phyloP scores from a whole-genome alignment of 2,329 filamentous ascomycete species.

The Colletotrichum aenigma region DNA sequence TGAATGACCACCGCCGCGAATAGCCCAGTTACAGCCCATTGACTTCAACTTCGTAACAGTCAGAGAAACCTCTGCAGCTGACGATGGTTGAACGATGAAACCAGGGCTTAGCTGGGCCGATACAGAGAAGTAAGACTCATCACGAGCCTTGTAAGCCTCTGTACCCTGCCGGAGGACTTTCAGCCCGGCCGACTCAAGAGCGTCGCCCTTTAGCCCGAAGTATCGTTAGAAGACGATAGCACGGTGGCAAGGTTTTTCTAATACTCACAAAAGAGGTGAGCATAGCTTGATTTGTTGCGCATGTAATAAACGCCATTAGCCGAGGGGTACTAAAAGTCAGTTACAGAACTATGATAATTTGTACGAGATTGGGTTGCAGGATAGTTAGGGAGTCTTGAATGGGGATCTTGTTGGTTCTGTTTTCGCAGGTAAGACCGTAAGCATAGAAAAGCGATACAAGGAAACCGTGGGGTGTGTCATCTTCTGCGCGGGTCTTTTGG shows the following conservation, averaged over 20 bases:
- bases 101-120: not conserved
- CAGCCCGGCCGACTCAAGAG: not conserved
- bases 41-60: slow-evolving; percentile 26
- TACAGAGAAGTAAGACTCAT: not conserved
- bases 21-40: slow-evolving; percentile 32
- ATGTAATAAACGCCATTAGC: not conserved
- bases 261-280: not conserved
- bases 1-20: slow-evolving; percentile 37
- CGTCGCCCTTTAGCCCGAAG: no score
- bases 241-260: rapidly evolving
- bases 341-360: not conserved
- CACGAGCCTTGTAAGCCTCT: not conserved
- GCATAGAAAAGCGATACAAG: no score
- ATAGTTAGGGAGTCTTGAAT: no score
- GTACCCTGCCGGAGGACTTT: not conserved
- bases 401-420: no score
- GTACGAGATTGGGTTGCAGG: rapidly evolving
- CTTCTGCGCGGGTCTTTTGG: not conserved
- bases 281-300: not conserved
- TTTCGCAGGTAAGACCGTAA: no score
- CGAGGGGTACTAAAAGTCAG: rapidly evolving
- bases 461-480: no score
- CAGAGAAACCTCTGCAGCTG: slow-evolving; percentile 29
- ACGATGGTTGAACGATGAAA: slow-evolving; percentile 29
- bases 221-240: not conserved